A percentile compares a stretch with the other conserved stretches of the same genome.
Conservation (phyloP, 139 green algal species). For the Gonium pectorale region DNA sequence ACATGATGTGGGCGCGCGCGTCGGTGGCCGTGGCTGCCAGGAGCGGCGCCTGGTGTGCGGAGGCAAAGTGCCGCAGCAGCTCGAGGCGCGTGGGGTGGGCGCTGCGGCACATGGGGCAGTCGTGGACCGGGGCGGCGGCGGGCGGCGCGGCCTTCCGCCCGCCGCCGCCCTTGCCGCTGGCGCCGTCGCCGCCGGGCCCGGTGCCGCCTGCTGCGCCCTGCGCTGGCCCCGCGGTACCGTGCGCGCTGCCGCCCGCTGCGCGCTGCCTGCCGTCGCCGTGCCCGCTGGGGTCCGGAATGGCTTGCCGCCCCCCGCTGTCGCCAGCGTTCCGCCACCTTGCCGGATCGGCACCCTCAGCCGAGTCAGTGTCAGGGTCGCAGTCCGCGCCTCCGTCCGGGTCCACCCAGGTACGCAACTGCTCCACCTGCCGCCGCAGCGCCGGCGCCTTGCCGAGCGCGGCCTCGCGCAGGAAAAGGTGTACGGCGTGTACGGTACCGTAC, state of each 20-base stretch:
- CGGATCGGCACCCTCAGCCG: too few relatives aligned
- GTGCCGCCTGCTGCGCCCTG: not conserved
- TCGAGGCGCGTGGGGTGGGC: not conserved
- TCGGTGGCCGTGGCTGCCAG: not conserved
- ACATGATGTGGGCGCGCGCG: conserved; percentile 8
- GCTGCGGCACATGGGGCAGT: conserved; percentile 29
- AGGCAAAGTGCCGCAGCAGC: conserved; percentile 20
- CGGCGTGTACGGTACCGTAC: conserved; percentile 31
- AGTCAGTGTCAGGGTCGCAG: too few relatives aligned
- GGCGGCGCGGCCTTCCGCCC: not conserved
- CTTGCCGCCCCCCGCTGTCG: too few relatives aligned
- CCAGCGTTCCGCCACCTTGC: too few relatives aligned
- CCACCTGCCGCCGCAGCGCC: conserved; percentile 18
- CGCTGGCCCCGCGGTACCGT: too few relatives aligned
- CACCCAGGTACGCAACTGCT: conserved; percentile 26
- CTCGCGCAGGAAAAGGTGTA: conserved; percentile 29
- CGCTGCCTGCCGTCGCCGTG: not conserved
- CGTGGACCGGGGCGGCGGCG: not conserved
- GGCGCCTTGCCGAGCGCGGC: conserved; percentile 8
- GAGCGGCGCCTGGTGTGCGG: conserved; percentile 3
- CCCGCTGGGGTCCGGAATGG: too few relatives aligned
- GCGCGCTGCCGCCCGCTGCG: not conserved
- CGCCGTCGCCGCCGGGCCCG: not conserved
- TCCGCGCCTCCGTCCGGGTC: too few relatives aligned
- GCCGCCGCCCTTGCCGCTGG: not conserved